Base-by-base conservation (phyloP, 139 green algal species). In the Volvox reticuliferus region DNA sequence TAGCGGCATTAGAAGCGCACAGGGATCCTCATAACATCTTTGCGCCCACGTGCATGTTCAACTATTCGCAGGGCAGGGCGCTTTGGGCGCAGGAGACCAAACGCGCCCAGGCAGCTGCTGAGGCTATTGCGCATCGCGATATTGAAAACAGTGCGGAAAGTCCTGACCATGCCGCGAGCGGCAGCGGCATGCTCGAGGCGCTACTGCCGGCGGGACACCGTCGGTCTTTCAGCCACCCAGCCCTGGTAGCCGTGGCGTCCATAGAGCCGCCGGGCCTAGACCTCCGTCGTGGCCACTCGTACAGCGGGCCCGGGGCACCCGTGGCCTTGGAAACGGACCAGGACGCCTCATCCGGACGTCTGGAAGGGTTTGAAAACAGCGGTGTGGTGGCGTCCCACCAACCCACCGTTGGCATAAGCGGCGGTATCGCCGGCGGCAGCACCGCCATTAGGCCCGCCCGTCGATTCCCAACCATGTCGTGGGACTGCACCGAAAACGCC, bases 401-500 rank as follows among this genome's bases (percentile, higher is more conserved):
- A 20, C 32, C 28, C 32, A 33, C 20, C 65, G 63, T 19, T 44
- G 82, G 21, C 82, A 22, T 62, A 17, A 14, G 33, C 21, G 65
- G 6, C n/a, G 61, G 13, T 28, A 17, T 69, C 79, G 44, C 13
- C 36, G 37, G 2, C 9, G 21, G 36, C 22, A 36, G 5, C 65
- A 36, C 32, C 82, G 33, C 20, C 35, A 67, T 65, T 36, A 67
- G 65, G 50, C 17, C 32, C 32, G 30, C 18, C 75, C 78, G 78
- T 20, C 36, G 78, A 37, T 24, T 37, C 36, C 35, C 28, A 37
- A 26, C 22, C 13, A 36, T 35, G 3, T 89, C 85, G 2, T 82
- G 69, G 85, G 85, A 89, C 3, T 89, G 69, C 85, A 89, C 81
- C 44, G 85, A 89, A 30, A 71, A 71, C 44, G 19, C 44, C 55